phyloP scores from a whole-genome alignment of 805 yeast species.

The Sugiyamaella mastotermitis region DNA sequence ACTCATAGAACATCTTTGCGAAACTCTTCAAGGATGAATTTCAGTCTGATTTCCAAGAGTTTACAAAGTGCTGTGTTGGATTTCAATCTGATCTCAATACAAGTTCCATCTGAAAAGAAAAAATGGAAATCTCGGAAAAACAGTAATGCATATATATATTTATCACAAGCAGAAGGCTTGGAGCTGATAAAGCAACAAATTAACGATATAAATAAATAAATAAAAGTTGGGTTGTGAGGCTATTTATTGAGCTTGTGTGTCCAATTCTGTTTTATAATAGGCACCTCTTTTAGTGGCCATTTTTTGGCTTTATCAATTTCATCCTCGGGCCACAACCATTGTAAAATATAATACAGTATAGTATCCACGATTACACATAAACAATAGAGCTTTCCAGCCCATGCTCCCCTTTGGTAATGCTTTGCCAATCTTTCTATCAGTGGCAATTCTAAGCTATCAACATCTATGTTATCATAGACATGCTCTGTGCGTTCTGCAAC shows the following conservation, averaged over 20 bases:
- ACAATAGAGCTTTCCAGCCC: constrained; percentile 83
- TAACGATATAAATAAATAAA: constrained; percentile 3
- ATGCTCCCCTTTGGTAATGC: constrained; percentile 56
- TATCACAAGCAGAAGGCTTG: constrained; percentile 5
- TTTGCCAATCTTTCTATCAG: constrained; percentile 54
- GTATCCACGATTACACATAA: constrained; percentile 78
- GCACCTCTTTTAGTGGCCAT: constrained; percentile 47
- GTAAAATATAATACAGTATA: constrained; percentile 55
- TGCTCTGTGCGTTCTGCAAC: constrained; percentile 80
- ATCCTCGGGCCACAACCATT: constrained; percentile 61
- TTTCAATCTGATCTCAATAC: constrained; percentile 4
- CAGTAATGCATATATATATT: constrained; percentile 1
- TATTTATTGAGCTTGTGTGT: too few relatives aligned
- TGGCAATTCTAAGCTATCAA: constrained; percentile 39
- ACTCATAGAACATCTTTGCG: too few relatives aligned
- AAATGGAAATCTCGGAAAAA: constrained; percentile 9
- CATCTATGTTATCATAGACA: constrained; percentile 58
- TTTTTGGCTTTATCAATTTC: constrained; percentile 70
- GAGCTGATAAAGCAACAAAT: constrained; percentile 3
- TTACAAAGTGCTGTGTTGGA: constrained; percentile 1
- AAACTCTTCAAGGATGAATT: too few relatives aligned
- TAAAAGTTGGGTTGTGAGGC: too few relatives aligned
- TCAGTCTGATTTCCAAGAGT: constrained; percentile 4
- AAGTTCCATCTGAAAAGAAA: background rate
- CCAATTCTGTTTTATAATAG: too few relatives aligned